Percentiles rank a stretch among this genome's conserved stretches.
phyloP scores from a whole-genome alignment of 2,329 filamentous ascomycete genomes.

The Coniochaeta sp. region DNA sequence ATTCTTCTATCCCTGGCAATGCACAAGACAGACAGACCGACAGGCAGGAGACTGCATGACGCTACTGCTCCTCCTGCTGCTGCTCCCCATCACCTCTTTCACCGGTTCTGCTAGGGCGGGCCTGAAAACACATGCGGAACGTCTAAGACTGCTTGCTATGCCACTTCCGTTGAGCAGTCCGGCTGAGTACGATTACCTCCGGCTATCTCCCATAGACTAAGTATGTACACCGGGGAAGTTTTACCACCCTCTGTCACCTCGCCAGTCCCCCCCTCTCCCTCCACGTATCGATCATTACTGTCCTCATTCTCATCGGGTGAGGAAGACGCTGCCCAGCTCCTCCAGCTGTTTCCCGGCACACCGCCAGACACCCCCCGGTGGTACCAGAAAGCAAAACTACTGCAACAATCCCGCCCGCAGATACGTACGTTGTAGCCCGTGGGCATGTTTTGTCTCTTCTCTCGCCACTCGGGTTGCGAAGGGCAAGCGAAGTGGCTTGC shows the following conservation, averaged over 20 bases:
- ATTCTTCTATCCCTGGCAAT: neutral
- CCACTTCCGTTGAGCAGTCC: neutral
- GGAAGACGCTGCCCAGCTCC: neutral
- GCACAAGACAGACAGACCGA: neutral
- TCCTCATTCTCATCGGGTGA: no score
- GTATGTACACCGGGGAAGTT: no score
- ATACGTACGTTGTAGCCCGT: neutral
- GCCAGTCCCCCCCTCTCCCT: no score
- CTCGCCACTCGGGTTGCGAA: neutral
- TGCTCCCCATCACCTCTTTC: no score
- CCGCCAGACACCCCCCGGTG: neutral
- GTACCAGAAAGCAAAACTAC: neutral
- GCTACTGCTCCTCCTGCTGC: neutral
- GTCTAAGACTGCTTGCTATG: no score
- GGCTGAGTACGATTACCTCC: neutral
- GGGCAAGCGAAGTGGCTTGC: neutral
- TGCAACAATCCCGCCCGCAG: neutral
- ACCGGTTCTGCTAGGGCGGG: neutral
- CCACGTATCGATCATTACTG: no score
- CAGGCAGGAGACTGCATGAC: neutral
- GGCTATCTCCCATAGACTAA: neutral
- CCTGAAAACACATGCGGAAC: neutral
- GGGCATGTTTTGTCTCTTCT: neutral
- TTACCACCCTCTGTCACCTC: no score
- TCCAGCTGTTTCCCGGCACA: neutral